A percentile compares a stretch with the other conserved stretches of the same genome.
Evolutionary conservation across 768 basidiomycete genomes (phyloP).

Genomic region (Trametes elegans): DNA sequence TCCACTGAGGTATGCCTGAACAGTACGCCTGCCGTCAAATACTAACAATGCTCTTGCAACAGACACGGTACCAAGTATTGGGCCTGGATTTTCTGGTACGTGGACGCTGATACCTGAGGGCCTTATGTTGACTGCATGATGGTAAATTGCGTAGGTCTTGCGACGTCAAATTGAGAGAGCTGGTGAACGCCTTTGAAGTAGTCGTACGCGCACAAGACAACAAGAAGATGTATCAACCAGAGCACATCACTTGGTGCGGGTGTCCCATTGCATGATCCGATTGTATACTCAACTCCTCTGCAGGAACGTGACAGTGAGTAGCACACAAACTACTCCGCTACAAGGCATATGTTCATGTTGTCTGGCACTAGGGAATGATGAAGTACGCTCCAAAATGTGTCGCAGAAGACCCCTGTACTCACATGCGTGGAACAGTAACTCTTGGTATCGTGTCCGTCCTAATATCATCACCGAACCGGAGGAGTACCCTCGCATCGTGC

Average conservation of each 20-base stretch:
- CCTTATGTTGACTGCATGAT: not conserved
- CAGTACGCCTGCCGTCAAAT: not conserved
- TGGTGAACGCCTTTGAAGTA: slow-evolving; percentile 17
- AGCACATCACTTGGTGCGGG: slow-evolving; percentile 22
- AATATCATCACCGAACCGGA: not conserved
- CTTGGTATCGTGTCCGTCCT: slow-evolving; percentile 23
- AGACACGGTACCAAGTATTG: slow-evolving; percentile 25
- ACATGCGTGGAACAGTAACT: too few relatives aligned
- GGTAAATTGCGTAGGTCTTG: slow-evolving; percentile 16
- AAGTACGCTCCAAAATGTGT: too few relatives aligned
- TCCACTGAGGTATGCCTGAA: slow-evolving; percentile 12
- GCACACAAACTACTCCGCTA: too few relatives aligned
- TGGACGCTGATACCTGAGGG: not conserved
- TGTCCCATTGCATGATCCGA: not conserved
- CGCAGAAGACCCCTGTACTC: too few relatives aligned
- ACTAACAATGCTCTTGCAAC: not conserved
- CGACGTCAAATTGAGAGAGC: slow-evolving; percentile 17
- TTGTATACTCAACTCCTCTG: not conserved
- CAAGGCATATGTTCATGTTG: too few relatives aligned
- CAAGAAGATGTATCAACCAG: slow-evolving; percentile 22
- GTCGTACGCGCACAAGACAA: slow-evolving; percentile 18
- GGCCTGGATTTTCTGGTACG: slow-evolving; percentile 25
- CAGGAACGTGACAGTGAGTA: not conserved
- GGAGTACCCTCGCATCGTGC: not conserved
- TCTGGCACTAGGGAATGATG: slow-evolving; percentile 24